phyloP scores from a whole-genome alignment of 2,329 filamentous ascomycete genomes.

The Trichoderma afroharzianum region DNA sequence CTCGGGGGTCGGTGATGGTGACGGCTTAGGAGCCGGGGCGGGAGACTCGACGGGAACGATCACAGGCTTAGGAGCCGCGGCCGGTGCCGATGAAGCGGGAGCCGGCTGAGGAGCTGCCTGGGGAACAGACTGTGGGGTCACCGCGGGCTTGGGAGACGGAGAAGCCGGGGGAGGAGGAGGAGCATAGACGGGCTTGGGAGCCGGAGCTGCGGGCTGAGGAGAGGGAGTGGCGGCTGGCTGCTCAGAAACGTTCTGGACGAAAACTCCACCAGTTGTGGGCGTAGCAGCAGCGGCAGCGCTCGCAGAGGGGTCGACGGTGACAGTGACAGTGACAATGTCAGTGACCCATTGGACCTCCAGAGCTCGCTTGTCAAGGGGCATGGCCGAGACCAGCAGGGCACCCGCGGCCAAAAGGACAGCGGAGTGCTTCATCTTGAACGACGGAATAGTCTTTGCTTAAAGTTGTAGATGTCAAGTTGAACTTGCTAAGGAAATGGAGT shows the following conservation, averaged over 20 bases:
- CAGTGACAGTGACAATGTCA: constrained; percentile 43
- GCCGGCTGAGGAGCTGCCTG: background rate
- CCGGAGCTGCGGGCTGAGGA: constrained; percentile 7
- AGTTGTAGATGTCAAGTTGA: background rate
- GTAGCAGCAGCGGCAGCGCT: constrained; percentile 13
- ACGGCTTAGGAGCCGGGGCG: background rate
- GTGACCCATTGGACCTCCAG: constrained; percentile 40
- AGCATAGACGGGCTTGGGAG: background rate
- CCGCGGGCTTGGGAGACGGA: background rate
- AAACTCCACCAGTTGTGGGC: constrained; percentile 25
- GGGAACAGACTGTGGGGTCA: background rate
- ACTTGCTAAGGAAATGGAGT: background rate
- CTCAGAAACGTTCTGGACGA: constrained; percentile 23
- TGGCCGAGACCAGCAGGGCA: constrained; percentile 44
- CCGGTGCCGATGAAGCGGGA: background rate
- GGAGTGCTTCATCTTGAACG: constrained; percentile 50
- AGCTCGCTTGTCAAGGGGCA: constrained; percentile 41
- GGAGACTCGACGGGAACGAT: background rate
- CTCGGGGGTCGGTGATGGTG: background rate
- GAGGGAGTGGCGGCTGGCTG: constrained; percentile 11
- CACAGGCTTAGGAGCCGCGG: background rate
- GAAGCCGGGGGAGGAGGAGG: background rate
- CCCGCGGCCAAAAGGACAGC: constrained; percentile 43
- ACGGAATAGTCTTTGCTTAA: background rate
- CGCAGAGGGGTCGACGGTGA: constrained; percentile 33